These are phyloP conservation scores for Stevia rebaudiana DNA, from an alignment of 140 eudicot species.

Conservation along the genomic window DNA sequence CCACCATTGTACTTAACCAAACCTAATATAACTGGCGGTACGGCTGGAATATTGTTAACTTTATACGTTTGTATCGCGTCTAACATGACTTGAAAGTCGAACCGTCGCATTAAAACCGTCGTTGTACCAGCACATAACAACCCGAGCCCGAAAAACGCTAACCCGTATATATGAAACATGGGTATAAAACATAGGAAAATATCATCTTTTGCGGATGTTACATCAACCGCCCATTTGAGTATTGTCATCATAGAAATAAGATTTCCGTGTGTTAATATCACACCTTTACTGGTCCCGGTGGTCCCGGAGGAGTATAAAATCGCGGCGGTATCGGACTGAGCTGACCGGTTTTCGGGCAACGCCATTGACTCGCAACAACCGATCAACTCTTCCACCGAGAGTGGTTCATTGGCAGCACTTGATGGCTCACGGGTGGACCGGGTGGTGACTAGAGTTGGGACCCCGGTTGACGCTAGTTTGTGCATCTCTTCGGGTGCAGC, in stretches of 20 bases:
- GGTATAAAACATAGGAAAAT: slow-evolving; percentile 61
- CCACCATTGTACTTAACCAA: slow-evolving; percentile 39
- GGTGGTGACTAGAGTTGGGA: slow-evolving; percentile 28
- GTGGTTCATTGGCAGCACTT: slow-evolving; percentile 4
- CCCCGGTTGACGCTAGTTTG: slow-evolving; percentile 30
- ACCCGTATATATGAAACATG: slow-evolving; percentile 69
- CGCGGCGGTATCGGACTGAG: slow-evolving; percentile 39
- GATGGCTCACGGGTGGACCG: slow-evolving; percentile 27
- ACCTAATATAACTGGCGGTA: slow-evolving; percentile 67
- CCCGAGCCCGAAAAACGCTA: slow-evolving; percentile 52
- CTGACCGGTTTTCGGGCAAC: slow-evolving; percentile 27
- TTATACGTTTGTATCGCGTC: slow-evolving; percentile 48
- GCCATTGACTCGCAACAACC: slow-evolving; percentile 34
- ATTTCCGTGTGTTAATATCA: slow-evolving; percentile 44
- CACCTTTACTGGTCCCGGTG: slow-evolving; percentile 50
- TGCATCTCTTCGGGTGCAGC: slow-evolving; percentile 37
- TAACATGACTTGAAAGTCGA: slow-evolving; percentile 54
- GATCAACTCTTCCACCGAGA: slow-evolving; percentile 31
- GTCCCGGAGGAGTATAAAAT: slow-evolving; percentile 53
- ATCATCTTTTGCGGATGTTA: slow-evolving; percentile 38
- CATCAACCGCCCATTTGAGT: slow-evolving; percentile 46
- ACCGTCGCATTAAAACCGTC: slow-evolving; percentile 44
- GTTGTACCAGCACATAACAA: slow-evolving; percentile 42
- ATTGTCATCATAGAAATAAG: slow-evolving; percentile 30
- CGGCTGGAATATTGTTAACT: slow-evolving; percentile 56